Evolutionary conservation across 805 yeast species (phyloP), one percentile per base, ranked within the genome.

Genomic region (Ogataea methanolica): DNA sequence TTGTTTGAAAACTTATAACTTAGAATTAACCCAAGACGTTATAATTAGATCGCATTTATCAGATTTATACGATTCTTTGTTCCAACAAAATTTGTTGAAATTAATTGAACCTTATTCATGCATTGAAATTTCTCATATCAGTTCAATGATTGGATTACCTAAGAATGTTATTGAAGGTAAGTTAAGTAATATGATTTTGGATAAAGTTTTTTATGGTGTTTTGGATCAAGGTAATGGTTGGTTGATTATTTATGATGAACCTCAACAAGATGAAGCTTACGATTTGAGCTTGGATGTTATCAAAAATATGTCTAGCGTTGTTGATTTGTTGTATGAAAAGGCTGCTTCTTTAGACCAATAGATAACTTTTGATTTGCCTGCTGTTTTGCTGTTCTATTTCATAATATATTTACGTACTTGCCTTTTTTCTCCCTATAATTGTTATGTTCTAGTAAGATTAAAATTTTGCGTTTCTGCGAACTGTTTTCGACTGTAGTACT

Each of bases 211-310:
- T 59, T 86, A 83, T 62, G 99, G 99, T 42, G 98, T 94, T 35
- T 75, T 94, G 57, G 99, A 94, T 67, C 99, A 94, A 72, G 98
- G 98, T 41, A 91, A 91, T 65, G 99, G 99, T 8, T 94, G 97
- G 96, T 76, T 94, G 59, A 83, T 89, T 55, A 80, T 94, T 49
- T 94, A 88, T 62, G 96, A 89, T 49, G 87, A 90, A 63, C 96
- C 96, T 38, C 82, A 80, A 61, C 81, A 82, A 52, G 98, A 94
- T 67, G 87, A 87, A 36, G 83, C 95, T 43, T 94, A 92, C 62
- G 94, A 85, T 53, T 82, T 92, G 46, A 85, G 95, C 39, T 78
- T 92, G 56, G 94, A 88, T 48, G 80, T 96, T 56, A 82, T 95
- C 43, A 87, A 86, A 64, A 86, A 88, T 63, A 82, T 94, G 82